phyloP scores from a whole-genome alignment of 805 yeast species.

The Tetrapisispora pingtungensis region DNA sequence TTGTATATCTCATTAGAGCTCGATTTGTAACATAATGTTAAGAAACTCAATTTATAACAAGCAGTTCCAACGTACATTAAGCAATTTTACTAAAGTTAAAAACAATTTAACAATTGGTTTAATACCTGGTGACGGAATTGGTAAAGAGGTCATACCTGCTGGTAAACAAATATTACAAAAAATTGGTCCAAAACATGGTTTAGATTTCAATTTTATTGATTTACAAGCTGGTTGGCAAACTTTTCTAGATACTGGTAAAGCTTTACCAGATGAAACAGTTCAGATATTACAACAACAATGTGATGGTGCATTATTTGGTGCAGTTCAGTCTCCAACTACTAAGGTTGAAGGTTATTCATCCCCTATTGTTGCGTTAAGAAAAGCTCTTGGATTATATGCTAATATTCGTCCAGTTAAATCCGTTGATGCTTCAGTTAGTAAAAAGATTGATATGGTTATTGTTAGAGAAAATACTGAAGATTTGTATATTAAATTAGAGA shows the following conservation, averaged over 20 bases:
- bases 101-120: slow-evolving; percentile 50
- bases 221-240: slow-evolving; percentile 92
- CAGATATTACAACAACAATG: slow-evolving; percentile 65
- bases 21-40: no score
- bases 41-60: slow-evolving; percentile 21
- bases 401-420: slow-evolving; percentile 97
- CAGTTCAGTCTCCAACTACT: slow-evolving; percentile 89
- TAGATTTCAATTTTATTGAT: slow-evolving; percentile 76
- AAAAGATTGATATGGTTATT: slow-evolving; percentile 93
- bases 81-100: slow-evolving; percentile 16
- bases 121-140: slow-evolving; percentile 98
- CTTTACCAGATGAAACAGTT: slow-evolving; percentile 89
- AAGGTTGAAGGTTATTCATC: slow-evolving; percentile 96
- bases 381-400: slow-evolving; percentile 88
- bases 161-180: slow-evolving; percentile 81
- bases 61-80: slow-evolving; percentile 26
- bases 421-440: slow-evolving; percentile 63
- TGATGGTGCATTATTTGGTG: slow-evolving; percentile 96
- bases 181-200: slow-evolving; percentile 63
- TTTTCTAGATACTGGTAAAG: slow-evolving; percentile 90
- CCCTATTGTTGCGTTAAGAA: slow-evolving; percentile 97
- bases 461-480: slow-evolving; percentile 99
- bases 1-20: no score
- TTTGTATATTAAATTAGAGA: slow-evolving; percentile 90
- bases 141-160: slow-evolving; percentile 95